phyloP scores from a whole-genome alignment of 1,284 basidiomycete species.

The Fomitopsis schrenkii region DNA sequence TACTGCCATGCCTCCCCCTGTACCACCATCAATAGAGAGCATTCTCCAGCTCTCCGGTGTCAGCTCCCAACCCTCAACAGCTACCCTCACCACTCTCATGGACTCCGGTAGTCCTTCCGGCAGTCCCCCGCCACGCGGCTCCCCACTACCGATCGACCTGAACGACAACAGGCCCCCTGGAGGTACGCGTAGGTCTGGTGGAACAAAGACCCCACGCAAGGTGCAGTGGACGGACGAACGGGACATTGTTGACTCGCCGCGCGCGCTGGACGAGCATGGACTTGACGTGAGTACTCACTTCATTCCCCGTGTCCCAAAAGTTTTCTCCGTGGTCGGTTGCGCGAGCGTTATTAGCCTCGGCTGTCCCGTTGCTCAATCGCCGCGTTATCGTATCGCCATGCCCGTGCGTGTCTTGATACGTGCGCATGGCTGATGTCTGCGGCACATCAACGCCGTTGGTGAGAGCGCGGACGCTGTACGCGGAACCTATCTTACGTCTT shows the following conservation, averaged over 20 bases:
- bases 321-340: neutral
- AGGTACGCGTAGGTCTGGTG: slow-evolving; percentile 25
- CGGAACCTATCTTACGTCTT: neutral
- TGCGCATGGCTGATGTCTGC: neutral
- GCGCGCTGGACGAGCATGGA: slow-evolving; percentile 43
- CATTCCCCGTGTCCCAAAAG: neutral
- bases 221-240: slow-evolving; percentile 40
- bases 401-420: neutral
- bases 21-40: slow-evolving; percentile 20
- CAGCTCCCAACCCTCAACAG: slow-evolving; percentile 7
- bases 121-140: slow-evolving; percentile 4
- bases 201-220: slow-evolving; percentile 41
- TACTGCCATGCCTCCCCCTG: slow-evolving; percentile 5
- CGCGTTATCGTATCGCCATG: neutral
- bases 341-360: neutral
- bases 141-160: slow-evolving; percentile 5
- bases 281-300: slow-evolving; percentile 36
- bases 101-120: slow-evolving; percentile 9
- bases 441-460: neutral
- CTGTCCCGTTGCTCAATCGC: neutral
- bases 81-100: slow-evolving; percentile 12
- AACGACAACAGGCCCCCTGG: slow-evolving; percentile 16
- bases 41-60: slow-evolving; percentile 12
- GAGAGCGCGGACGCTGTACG: neutral
- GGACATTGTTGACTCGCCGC: slow-evolving; percentile 15